These are phyloP conservation scores for Talaromyces sp. DNA, from an alignment of 2,329 filamentous ascomycete genomes.

Conservation along the genomic window DNA sequence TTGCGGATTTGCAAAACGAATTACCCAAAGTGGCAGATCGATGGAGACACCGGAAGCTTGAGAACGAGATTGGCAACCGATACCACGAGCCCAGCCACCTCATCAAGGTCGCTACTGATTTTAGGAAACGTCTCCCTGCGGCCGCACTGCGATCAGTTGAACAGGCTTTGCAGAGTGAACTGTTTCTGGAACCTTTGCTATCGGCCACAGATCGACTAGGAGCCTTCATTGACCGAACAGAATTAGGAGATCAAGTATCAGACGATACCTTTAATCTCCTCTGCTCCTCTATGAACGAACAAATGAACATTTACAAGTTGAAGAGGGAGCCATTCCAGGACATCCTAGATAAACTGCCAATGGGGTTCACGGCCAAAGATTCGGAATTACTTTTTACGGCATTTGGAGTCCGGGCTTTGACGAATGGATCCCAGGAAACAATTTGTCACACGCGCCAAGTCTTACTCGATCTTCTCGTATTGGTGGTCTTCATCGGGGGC, in stretches of 20 bases:
- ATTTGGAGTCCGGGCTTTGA: constrained; percentile 69
- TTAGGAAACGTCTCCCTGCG: constrained; percentile 66
- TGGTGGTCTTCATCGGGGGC: constrained; percentile 81
- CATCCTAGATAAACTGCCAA: constrained; percentile 46
- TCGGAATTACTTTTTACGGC: constrained; percentile 52
- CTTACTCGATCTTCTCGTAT: constrained; percentile 74
- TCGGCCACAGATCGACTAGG: constrained; percentile 71
- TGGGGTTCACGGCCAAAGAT: constrained; percentile 34
- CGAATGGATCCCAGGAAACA: constrained; percentile 74
- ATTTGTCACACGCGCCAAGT: constrained; percentile 67
- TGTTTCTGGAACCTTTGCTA: constrained; percentile 67
- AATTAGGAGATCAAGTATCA: constrained; percentile 71
- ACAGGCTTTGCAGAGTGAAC: constrained; percentile 63
- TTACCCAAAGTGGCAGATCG: constrained; percentile 35
- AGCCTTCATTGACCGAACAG: constrained; percentile 70
- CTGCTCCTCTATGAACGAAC: constrained; percentile 62
- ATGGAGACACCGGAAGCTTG: constrained; percentile 41
- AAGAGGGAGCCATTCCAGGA: constrained; percentile 49
- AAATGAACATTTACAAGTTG: constrained; percentile 47
- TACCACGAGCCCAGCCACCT: constrained; percentile 56
- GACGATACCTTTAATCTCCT: constrained; percentile 74
- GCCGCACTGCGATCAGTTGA: constrained; percentile 64
- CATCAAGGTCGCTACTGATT: constrained; percentile 63
- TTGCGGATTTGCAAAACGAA: constrained; percentile 31
- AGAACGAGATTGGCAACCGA: constrained; percentile 47